Evolutionary conservation across 2,329 filamentous ascomycete genomes (phyloP), one percentile per base, ranked within the genome.

Genomic region (Zarea fungicola): DNA sequence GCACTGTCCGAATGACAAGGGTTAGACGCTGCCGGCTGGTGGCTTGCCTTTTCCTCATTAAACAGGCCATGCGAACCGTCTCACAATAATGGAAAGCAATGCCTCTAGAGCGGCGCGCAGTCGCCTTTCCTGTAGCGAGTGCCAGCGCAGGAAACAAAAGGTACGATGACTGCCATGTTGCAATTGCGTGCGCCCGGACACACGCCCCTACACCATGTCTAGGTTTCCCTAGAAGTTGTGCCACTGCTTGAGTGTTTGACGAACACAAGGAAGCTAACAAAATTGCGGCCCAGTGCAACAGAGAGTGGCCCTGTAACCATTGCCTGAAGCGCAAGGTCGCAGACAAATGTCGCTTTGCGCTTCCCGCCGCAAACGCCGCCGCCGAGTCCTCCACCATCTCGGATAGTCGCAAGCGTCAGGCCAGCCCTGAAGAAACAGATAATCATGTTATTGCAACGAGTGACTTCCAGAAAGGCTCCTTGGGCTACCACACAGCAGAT

Each of bases 121-220:
- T 51, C 61, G 62, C 34, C 55, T 61, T 10, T 69, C 72, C 42
- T 75, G 72, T 52, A 69, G 69, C 5, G 72, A 74, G 56, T 75
- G 66, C 49, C 57, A 62, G 32, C 63, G 66, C n/a, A 62, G 66
- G 42, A 69, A 69, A 57, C 66, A 69, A 59, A 69, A 65, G 60
- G 66, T 67, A 49, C 6, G 59, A 21, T 8, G 8, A 22, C 16
- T 2, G 18, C 35, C 16, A 23, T 3, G 16, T 10, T n/a, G 11
- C 26, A 25, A 25, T 14, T 32, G 14, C 25, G 40, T 3, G 10
- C 25, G 14, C 44, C 25, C 22, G 19, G 25, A 13, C 25, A 34
- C 18, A 11, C 35, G 23, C 19, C n/a, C 21, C 18, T 25, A 21
- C 19, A 25, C 18, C 34, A 39, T 18, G n/a, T n/a, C n/a, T n/a